Evolutionary conservation across 179 eudicot genomes (phyloP), one percentile per base, ranked within the genome.

Genomic region (Beta lomatogona): DNA sequence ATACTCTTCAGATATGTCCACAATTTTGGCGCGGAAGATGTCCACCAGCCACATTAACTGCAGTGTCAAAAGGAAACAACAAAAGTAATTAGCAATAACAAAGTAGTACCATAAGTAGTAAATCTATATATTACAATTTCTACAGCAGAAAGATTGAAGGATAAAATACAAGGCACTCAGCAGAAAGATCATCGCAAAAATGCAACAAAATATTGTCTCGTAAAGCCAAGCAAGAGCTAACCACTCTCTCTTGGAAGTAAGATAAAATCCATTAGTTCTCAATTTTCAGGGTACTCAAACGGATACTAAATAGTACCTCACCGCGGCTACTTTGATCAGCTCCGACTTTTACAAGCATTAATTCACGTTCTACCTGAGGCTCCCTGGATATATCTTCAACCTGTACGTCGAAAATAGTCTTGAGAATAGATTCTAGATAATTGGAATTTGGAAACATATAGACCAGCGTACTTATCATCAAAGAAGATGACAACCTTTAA

Each of bases 281-380:
- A 58, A 52, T 53, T 10, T 57, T 59, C 53, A 48, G 21, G n/a
- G 69, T n/a, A 55, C 54, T 77, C 19, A 41, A 67, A 46, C 13
- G 66, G 46, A 54, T 58, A 18, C 4, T 6, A 58, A n/a, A 45
- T 4, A 59, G 55, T 88, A 94, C 99, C 92, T 95, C 98, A 61
- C 92, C 91, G 67, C 87, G 86, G 75, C 86, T 84, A 58, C 65
- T 82, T 82, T 85, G 89, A 79, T 91, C 89, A 54, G 93, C 94
- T 79, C 88, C 81, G 45, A 94, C 89, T 88, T 95, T 95, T 75
- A 95, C 87, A 64, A 95, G 99, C 97, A 94, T 90, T 72, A 95
- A 76, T 84, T 95, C 99, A 79, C 98, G 97, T 86, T 94, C 99
- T 76, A 95, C 98, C 78, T 92, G 99, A 16, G 99, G 91, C 82